Base-by-base conservation (phyloP, 352 stramenopile genomes). In the Phytophthora macrochlamydospora region DNA sequence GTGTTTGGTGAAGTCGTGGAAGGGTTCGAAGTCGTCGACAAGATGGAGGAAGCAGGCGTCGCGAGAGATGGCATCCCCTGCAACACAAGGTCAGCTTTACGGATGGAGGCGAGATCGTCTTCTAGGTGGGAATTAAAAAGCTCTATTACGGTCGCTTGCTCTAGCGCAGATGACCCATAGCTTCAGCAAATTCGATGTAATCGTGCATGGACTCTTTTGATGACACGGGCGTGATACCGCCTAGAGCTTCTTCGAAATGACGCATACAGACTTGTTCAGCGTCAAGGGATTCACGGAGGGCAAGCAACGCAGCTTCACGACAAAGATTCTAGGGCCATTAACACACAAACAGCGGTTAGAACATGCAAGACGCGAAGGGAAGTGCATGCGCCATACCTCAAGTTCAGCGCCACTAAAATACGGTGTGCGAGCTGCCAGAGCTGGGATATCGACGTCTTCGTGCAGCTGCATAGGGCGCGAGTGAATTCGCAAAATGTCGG, bases 321-420 rank as follows among this genome's bases (percentile, higher is more conserved):
- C 91, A 97, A 24, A 97, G 71, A 51, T 92, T 95, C 88, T 95
- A 73, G 13, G 49, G 30, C 31, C 18, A 59, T 51, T 30, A 28
- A 31, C 28, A 82, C 42, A 33, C 62, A 52, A 9, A 9, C 53
- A 56, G 46, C 45, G 7, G 44, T 55, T 56, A 57, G 28, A n/a
- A 64, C 12, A 14, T 49, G 14, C 24, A 44, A 43, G 30, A 44
- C 52, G 0, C 2, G 4, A 59, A 58, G 24, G 29, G 13, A 38
- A 30, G 13, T 32, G n/a, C 65, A 29, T 24, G 18, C 18, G 18
- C 18, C 18, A 24, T 72, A 93, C 89, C 83, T 96, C 90, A 12
- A 97, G 75, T 69, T 97, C 91, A 14, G 91, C 91, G 31, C 91
- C 91, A 29, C 84, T 96, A 58, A 94, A 97, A 51, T 75, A 81